Conservation (phyloP, 2,329 filamentous ascomycete species). For the Colletotrichum echinochloae region DNA sequence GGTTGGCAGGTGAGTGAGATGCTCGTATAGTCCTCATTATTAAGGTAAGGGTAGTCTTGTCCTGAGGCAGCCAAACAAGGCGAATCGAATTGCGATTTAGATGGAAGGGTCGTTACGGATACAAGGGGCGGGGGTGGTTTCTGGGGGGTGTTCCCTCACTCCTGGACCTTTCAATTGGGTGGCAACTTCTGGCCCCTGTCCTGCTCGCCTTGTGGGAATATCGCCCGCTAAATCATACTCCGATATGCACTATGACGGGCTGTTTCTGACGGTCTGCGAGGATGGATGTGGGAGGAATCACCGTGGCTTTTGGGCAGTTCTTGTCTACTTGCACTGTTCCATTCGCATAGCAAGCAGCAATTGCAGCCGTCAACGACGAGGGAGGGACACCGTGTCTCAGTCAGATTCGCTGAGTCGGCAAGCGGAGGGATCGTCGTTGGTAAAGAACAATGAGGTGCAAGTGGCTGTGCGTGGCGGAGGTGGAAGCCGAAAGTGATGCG, state of each 20-base stretch:
- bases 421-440: not conserved
- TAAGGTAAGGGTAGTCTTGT: conserved; percentile 21
- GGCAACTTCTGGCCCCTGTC: conserved; percentile 35
- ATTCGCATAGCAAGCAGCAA: not conserved
- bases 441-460: not conserved
- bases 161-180: conserved; percentile 35
- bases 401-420: conserved; percentile 7
- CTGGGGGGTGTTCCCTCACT: conserved; percentile 33
- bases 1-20: conserved; percentile 29
- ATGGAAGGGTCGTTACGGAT: conserved; percentile 40
- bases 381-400: not conserved
- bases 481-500: conserved; percentile 12
- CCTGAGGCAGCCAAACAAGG: conserved; percentile 39
- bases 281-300: not conserved
- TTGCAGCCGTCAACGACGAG: not conserved
- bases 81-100: conserved; percentile 35
- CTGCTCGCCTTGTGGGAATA: conserved; percentile 34
- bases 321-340: not conserved
- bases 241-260: conserved; percentile 36
- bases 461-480: conserved; percentile 1
- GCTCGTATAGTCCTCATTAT: conserved; percentile 35
- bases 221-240: conserved; percentile 20
- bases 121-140: conserved; percentile 38
- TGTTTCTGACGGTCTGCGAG: conserved; percentile 7
- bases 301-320: not conserved